phyloP scores from a whole-genome alignment of 2,329 filamentous ascomycete genomes.

The Emydomyces testavorans region DNA sequence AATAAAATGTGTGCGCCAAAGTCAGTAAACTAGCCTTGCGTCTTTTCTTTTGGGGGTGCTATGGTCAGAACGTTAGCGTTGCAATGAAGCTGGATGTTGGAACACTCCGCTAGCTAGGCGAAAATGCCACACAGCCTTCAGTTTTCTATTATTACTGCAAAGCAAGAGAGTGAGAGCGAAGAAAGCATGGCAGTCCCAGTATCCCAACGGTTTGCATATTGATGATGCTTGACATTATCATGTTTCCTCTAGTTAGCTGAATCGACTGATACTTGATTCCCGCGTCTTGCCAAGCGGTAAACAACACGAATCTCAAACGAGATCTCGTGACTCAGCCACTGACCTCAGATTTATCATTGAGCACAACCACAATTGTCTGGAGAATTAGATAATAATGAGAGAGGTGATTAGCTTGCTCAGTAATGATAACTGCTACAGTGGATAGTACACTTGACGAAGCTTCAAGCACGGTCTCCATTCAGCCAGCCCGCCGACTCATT shows the following conservation, averaged over 20 bases:
- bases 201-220: too few species aligned
- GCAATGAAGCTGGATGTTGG: too few species aligned
- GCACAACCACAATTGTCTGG: background rate
- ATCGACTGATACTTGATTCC: background rate
- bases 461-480: background rate
- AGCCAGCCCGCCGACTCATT: background rate
- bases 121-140: background rate
- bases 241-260: background rate
- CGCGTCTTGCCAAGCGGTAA: conserved; percentile 9
- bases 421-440: too few species aligned
- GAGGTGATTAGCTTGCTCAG: too few species aligned
- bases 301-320: conserved; percentile 7
- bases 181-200: too few species aligned
- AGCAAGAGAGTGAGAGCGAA: too few species aligned
- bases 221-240: background rate
- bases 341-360: background rate
- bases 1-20: too few species aligned
- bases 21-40: too few species aligned
- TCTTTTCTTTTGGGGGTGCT: too few species aligned
- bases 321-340: background rate
- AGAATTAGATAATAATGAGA: background rate
- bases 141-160: too few species aligned
- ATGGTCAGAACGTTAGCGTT: too few species aligned
- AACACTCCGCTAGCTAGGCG: background rate
- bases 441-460: too few species aligned